Base-by-base conservation (phyloP, 441 rosid genomes). In the Isatis lusitanica region DNA sequence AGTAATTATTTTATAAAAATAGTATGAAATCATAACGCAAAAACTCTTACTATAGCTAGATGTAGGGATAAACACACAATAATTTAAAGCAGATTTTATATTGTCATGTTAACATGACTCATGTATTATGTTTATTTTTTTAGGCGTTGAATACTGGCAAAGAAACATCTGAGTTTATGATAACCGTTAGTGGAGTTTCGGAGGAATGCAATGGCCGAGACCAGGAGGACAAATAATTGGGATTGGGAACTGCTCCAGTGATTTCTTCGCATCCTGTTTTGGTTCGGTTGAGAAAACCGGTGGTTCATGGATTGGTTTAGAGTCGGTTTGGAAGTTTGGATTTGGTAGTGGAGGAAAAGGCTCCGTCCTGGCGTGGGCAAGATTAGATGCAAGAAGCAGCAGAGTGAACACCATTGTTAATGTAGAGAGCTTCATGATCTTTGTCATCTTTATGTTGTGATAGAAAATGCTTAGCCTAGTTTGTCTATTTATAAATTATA, bases 401-500 rank as follows among this genome's bases (percentile, higher is more conserved):
- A 72, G 2, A 40, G 46, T 38, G 4, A 40, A n/a, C 52, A 59
- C 7, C n/a, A 62, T 28, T 39, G n/a, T 30, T 55, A 40, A 12
- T 5, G 65, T 5, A 11, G 6, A 39, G 65, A 64, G 15, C 13
- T 61, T 61, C 66, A 63, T 63, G 24, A 44, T 63, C 16, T 46
- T 63, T n/a, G 2, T 58, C 28, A 35, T 58, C 15, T 35, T 36
- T 58, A 2, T 56, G 12, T 31, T 28, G 55, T 63, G 67, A 44
- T 13, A 9, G 26, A 44, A 44, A 28, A 55, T 46, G 68, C 7
- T 44, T 30, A 16, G 6, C 26, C 28, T 42, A 2, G 28, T 44
- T 63, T 47, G 15, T 3, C 26, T 44, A 30, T 63, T 46, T 63
- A 63, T 44, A 59, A 30, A 46, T 46, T 63, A 63, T 44, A 59